phyloP scores from a whole-genome alignment of 805 yeast genomes.

The Kockiozyma suomiensis region DNA sequence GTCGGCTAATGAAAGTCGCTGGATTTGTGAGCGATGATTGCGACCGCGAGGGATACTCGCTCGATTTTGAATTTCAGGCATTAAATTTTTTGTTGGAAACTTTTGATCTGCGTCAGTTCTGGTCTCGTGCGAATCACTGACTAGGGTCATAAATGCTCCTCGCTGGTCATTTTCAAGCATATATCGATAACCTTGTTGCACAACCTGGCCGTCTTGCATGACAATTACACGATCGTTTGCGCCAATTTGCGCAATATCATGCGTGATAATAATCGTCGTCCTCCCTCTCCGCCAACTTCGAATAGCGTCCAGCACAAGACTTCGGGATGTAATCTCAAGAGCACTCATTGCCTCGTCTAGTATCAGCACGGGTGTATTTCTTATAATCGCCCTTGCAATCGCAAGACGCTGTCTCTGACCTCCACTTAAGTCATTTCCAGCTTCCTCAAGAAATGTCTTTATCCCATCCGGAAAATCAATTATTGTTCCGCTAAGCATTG shows the following conservation, averaged over 20 bases:
- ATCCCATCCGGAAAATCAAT: constrained; percentile 56
- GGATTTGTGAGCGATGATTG: no score
- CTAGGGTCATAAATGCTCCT: constrained; percentile 16
- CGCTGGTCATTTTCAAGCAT: constrained; percentile 38
- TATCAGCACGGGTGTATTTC: constrained; percentile 73
- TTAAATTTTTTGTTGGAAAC: background rate
- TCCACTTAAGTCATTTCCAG: constrained; percentile 48
- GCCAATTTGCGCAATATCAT: constrained; percentile 63
- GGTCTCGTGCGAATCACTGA: background rate
- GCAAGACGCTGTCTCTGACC: constrained; percentile 89
- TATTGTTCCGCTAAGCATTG: constrained; percentile 56
- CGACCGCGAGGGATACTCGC: no score
- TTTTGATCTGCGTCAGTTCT: background rate
- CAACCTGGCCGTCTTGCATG: constrained; percentile 61
- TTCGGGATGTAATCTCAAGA: constrained; percentile 59
- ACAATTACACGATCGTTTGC: constrained; percentile 60
- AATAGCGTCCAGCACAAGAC: constrained; percentile 53
- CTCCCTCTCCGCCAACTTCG: constrained; percentile 62
- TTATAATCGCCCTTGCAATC: constrained; percentile 76
- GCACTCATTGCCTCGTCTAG: constrained; percentile 89
- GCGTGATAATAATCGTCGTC: constrained; percentile 83
- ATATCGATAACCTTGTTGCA: constrained; percentile 49
- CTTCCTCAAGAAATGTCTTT: constrained; percentile 53
- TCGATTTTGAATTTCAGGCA: no score
- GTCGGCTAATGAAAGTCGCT: background rate